A percentile compares a stretch with the other conserved stretches of the same genome.
Conservation (phyloP, 2,329 filamentous ascomycete genomes). For the Madurella fahalii region DNA sequence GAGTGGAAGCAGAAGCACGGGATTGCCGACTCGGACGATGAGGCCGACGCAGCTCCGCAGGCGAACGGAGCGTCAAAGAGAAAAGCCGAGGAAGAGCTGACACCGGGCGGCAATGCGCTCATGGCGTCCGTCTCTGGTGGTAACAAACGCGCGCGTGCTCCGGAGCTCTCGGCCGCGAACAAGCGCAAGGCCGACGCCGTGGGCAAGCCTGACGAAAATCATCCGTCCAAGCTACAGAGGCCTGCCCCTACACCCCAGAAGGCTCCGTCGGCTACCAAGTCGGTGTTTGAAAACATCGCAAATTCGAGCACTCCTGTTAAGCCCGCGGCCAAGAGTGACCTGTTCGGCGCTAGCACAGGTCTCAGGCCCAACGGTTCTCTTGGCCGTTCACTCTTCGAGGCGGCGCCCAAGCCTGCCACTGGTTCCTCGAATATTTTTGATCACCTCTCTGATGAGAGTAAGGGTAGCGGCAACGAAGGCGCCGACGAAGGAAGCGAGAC, state of each 20-base stretch:
- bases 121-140: conserved; percentile 35
- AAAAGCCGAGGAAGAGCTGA: conserved; percentile 51
- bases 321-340: conserved; percentile 26
- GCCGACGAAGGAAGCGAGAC: conserved; percentile 36
- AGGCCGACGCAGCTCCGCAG: conserved; percentile 33
- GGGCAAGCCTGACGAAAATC: conserved; percentile 43
- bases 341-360: conserved; percentile 23
- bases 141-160: conserved; percentile 47
- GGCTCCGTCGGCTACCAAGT: conserved; percentile 50
- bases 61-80: conserved; percentile 44
- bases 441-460: conserved; percentile 55
- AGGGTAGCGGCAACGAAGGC: conserved; percentile 49
- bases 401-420: conserved; percentile 34
- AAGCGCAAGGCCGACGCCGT: conserved; percentile 50
- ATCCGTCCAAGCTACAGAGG: conserved; percentile 50
- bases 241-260: conserved; percentile 26
- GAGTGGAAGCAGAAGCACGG: conserved; percentile 56
- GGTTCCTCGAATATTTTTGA: conserved; percentile 52
- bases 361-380: conserved; percentile 37
- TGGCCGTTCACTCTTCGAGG: conserved; percentile 37
- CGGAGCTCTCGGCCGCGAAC: conserved; percentile 41
- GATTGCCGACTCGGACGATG: conserved; percentile 48
- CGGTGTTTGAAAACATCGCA: conserved; percentile 54
- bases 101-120: conserved; percentile 36
- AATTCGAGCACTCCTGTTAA: conserved; percentile 38